Evolutionary conservation across 768 basidiomycete genomes (phyloP), one percentile per base, ranked within the genome.

Genomic region (Mycena olivaceomarginata): DNA sequence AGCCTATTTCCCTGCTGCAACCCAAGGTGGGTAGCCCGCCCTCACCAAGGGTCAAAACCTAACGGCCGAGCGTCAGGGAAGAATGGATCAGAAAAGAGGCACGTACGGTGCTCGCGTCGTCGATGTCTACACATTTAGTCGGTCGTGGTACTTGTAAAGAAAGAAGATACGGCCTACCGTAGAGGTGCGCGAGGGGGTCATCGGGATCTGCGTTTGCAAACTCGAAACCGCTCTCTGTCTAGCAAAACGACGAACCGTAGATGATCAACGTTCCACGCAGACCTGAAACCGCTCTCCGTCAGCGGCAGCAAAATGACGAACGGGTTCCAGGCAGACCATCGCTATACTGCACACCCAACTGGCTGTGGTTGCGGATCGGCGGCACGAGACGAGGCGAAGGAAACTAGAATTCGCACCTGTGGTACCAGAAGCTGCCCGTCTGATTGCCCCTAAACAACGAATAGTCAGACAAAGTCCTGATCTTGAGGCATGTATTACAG

Each of bases 361-460:
- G 85, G 31, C 83, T 84, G 43, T 45, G 74, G 72, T 85, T 65
- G 39, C 37, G 9, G 12, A 25, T 53, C 48, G 41, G 48, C 39
- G 46, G 51, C n/a, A 57, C 20, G n/a, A 41, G 46, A 16, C 11
- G 43, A 46, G 31, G 40, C 5, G n/a, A 40, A 51, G 31, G 37
- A 71, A 8, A 25, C 40, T 25, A 16, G n/a, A 70, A 57, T 63
- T 37, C 18, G 57, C n/a, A 71, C 70, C 70, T 63, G 46, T 73
- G 72, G 25, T 73, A 88, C 87, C 87, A 87, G 77, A 82, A 87
- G 9, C 85, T 87, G 51, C 86, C 87, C 9, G 85, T 75, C 71
- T 88, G 87, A 45, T 81, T 77, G 43, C 51, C 63, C 41, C 64
- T 72, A n/a, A 43, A 57, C 6, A 45, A 41, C 15, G 51, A 43